These are phyloP conservation scores for Candida insectorum DNA, from an alignment of 805 yeast species.

Conservation along the genomic window DNA sequence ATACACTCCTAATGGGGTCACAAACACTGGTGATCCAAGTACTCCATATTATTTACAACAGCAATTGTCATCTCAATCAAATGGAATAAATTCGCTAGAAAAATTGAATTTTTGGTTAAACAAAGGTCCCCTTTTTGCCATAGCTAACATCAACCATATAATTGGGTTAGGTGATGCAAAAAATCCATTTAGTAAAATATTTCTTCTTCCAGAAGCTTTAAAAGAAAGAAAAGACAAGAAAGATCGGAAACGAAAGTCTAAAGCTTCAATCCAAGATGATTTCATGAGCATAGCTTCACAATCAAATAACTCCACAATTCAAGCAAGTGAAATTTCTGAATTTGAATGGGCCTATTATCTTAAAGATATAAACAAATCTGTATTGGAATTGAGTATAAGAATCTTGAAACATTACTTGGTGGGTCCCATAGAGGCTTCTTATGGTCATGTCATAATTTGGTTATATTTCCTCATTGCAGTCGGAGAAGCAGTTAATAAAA, in stretches of 20 bases:
- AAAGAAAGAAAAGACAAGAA: conserved; percentile 70
- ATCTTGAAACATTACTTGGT: conserved; percentile 62
- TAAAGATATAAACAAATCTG: conserved; percentile 56
- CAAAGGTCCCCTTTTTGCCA: conserved; percentile 71
- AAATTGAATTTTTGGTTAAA: conserved; percentile 71
- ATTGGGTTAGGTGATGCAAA: conserved; percentile 75
- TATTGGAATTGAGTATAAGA: conserved; percentile 64
- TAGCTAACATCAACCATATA: conserved; percentile 70
- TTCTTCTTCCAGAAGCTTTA: conserved; percentile 67
- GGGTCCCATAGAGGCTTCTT: conserved; percentile 69
- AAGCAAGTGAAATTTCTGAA: conserved; percentile 32
- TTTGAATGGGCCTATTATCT: conserved; percentile 58
- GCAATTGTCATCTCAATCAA: conserved; percentile 14
- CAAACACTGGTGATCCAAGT: conserved; percentile 26
- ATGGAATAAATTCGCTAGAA: conserved; percentile 34
- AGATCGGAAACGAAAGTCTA: conserved; percentile 54
- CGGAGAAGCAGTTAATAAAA: conserved; percentile 49
- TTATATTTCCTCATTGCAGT: conserved; percentile 65
- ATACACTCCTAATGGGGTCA: conserved; percentile 32
- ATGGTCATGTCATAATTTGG: conserved; percentile 77
- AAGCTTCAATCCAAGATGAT: conserved; percentile 17
- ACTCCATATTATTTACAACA: conserved; percentile 32
- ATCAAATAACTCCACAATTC: conserved; percentile 28
- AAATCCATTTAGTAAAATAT: conserved; percentile 74
- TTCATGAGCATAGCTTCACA: conserved; percentile 11